Percentiles rank a stretch among this genome's conserved stretches.
Evolutionary conservation across 345 rosid genomes (phyloP).

Genomic region (Hibiscus trionum): DNA sequence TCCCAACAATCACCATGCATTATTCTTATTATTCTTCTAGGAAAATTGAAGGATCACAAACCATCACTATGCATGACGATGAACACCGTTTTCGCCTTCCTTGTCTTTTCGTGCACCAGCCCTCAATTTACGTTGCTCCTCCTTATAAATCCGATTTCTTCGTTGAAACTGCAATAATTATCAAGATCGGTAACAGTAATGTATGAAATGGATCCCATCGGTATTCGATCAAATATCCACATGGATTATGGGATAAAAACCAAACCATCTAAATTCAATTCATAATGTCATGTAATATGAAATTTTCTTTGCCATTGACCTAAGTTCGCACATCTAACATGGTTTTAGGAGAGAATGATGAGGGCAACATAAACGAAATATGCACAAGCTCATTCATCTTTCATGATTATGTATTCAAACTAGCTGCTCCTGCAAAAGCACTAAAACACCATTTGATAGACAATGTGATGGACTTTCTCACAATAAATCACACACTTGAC

Average conservation of each 20-base stretch:
- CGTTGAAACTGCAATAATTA: slow-evolving; percentile 62
- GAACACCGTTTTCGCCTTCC: slow-evolving; percentile 39
- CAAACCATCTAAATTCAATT: background rate
- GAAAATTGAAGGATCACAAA: slow-evolving; percentile 15
- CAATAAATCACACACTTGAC: background rate
- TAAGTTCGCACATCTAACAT: background rate
- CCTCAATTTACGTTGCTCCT: slow-evolving; percentile 81
- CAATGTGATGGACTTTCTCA: background rate
- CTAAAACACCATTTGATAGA: background rate
- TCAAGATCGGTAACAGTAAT: background rate
- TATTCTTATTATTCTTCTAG: slow-evolving; percentile 22
- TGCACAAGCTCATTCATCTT: background rate
- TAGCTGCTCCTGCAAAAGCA: background rate
- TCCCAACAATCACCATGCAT: slow-evolving; percentile 14
- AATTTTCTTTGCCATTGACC: background rate
- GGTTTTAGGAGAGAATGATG: background rate
- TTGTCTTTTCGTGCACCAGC: slow-evolving; percentile 64
- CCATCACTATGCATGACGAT: slow-evolving; percentile 30
- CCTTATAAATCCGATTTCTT: slow-evolving; percentile 54
- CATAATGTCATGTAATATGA: background rate
- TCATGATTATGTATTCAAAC: background rate
- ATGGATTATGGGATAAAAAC: background rate
- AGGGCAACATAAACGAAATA: background rate
- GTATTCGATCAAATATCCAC: background rate
- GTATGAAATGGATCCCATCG: background rate